phyloP scores from a whole-genome alignment of 495 filamentous ascomycete species.

The Penicillium egyptiacum region DNA sequence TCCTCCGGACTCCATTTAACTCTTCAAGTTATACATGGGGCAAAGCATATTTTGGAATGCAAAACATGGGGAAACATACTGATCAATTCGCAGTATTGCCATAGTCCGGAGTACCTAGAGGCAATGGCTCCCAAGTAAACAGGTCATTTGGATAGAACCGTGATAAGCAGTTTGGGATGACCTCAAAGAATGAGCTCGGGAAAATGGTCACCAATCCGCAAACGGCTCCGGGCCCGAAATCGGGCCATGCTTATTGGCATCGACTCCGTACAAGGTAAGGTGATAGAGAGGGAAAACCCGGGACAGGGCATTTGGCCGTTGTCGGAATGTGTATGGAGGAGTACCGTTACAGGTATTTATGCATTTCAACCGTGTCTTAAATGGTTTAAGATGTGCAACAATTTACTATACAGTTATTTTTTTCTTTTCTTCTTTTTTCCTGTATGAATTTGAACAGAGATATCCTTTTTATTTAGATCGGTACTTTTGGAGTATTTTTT shows the following conservation, averaged over 20 bases:
- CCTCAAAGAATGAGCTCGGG: conserved; percentile 31
- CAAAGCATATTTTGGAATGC: not conserved
- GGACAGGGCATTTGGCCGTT: conserved; percentile 36
- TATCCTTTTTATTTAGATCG: no score
- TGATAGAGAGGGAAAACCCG: conserved; percentile 17
- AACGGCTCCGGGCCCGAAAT: conserved; percentile 32
- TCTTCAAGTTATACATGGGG: not conserved
- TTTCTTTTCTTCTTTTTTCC: not conserved
- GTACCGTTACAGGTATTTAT: conserved; percentile 3
- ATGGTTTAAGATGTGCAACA: not conserved
- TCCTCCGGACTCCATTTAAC: not conserved
- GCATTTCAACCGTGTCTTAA: not conserved
- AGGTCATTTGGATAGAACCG: conserved; percentile 4
- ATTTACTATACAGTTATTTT: not conserved
- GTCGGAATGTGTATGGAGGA: conserved; percentile 28
- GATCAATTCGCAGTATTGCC: not conserved
- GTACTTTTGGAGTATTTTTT: not conserved
- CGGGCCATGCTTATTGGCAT: conserved; percentile 22
- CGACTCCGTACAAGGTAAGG: not conserved
- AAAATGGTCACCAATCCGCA: conserved; percentile 26
- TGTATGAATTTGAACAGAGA: not conserved
- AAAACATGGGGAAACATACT: not conserved
- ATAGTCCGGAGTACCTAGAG: conserved; percentile 8
- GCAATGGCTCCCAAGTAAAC: conserved; percentile 7
- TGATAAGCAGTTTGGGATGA: conserved; percentile 32